Percentiles rank a stretch among this genome's conserved stretches.
Evolutionary conservation across 2,329 filamentous ascomycete genomes (phyloP).

Genomic region (Fusarium equiseti): DNA sequence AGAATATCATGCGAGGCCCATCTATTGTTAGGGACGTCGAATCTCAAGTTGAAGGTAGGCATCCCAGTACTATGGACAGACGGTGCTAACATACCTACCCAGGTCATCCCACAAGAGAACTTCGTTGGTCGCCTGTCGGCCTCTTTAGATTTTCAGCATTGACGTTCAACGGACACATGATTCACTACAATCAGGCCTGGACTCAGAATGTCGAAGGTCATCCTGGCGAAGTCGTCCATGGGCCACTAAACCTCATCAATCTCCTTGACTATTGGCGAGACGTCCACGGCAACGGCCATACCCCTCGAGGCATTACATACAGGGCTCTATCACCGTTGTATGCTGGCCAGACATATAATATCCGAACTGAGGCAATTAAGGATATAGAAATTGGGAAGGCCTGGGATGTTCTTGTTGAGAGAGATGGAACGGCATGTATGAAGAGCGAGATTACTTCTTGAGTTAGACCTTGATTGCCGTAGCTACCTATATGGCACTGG

Average conservation of each 20-base stretch:
- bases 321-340: conserved; percentile 78
- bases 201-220: conserved; percentile 75
- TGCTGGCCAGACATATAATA: conserved; percentile 71
- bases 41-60: conserved; percentile 20
- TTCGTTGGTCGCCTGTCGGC: conserved; percentile 60
- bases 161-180: conserved; percentile 88
- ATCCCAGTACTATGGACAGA: accelerated
- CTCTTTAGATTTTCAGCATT: conserved; percentile 87
- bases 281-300: conserved; percentile 52
- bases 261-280: conserved; percentile 77
- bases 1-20: conserved; percentile 34
- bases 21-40: conserved; percentile 46
- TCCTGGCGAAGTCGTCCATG: conserved; percentile 79
- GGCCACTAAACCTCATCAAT: conserved; percentile 79
- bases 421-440: conserved; percentile 53
- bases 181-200: conserved; percentile 82
- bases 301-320: conserved; percentile 67
- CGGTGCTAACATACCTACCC: not conserved
- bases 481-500: not conserved
- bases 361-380: conserved; percentile 65
- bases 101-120: conserved; percentile 47
- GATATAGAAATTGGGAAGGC: conserved; percentile 50
- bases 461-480: not conserved
- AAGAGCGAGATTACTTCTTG: conserved; percentile 49
- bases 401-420: conserved; percentile 64